Evolutionary conservation across 345 rosid genomes (phyloP).

Genomic region (Clarkia xantiana): DNA sequence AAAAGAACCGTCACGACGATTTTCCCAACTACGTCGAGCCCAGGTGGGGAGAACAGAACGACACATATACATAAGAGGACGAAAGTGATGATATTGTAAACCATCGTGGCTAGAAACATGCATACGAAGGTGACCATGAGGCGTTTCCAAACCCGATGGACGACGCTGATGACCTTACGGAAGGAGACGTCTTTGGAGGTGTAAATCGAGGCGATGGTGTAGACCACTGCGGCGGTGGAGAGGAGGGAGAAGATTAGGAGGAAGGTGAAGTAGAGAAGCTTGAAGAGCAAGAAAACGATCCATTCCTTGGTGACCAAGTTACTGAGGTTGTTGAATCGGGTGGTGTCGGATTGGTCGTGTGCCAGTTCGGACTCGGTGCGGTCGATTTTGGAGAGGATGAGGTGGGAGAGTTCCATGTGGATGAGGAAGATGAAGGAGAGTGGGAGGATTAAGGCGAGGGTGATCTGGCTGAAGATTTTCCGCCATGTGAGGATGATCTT

Average conservation of each 20-base stretch:
- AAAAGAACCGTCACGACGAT: neutral
- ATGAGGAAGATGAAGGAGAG: constrained; percentile 34
- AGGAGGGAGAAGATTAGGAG: constrained; percentile 35
- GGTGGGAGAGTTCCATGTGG: constrained; percentile 19
- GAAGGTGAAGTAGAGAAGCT: constrained; percentile 21
- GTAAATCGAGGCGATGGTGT: constrained; percentile 34
- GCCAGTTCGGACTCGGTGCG: constrained; percentile 7
- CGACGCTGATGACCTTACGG: constrained; percentile 26
- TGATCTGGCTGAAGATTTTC: constrained; percentile 35
- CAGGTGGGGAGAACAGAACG: neutral
- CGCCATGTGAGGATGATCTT: constrained; percentile 33
- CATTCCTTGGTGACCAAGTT: constrained; percentile 16
- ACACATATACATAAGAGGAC: constrained; percentile 1
- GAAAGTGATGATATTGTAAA: constrained; percentile 13
- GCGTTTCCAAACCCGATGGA: constrained; percentile 44
- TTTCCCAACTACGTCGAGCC: neutral
- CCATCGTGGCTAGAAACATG: constrained; percentile 15
- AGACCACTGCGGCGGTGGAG: constrained; percentile 38
- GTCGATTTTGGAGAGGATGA: constrained; percentile 15
- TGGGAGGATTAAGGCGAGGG: constrained; percentile 36
- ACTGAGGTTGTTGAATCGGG: neutral
- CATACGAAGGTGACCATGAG: constrained; percentile 31
- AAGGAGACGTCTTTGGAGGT: constrained; percentile 21
- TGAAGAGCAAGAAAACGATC: constrained; percentile 23
- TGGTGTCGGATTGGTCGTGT: constrained; percentile 7